Percentiles rank a stretch among this genome's conserved stretches.
Conservation (phyloP, 2,329 filamentous ascomycete genomes). For the Aureobasidium uvarum region DNA sequence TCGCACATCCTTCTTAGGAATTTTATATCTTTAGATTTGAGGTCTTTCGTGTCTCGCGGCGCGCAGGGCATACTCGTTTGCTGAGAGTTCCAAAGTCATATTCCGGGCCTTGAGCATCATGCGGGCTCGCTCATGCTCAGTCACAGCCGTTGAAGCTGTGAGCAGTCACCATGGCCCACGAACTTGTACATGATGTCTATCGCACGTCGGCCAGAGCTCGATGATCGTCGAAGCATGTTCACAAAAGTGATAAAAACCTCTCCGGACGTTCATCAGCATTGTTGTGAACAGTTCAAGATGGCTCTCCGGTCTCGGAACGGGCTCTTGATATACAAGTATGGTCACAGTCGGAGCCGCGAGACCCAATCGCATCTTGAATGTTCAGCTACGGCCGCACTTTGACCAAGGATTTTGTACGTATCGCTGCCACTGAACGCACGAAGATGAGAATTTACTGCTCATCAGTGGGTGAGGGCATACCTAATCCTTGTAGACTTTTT, state of each 20-base stretch:
- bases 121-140: background rate
- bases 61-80: background rate
- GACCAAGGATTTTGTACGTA: background rate
- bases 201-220: background rate
- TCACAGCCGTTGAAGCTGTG: background rate
- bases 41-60: too few species aligned
- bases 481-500: background rate
- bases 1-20: slow-evolving; percentile 35
- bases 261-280: background rate
- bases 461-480: background rate
- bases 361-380: background rate
- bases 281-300: background rate
- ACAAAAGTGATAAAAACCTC: background rate
- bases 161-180: background rate
- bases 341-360: background rate
- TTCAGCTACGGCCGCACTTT: background rate
- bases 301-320: too few species aligned
- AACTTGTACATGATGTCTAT: background rate
- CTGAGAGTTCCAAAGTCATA: background rate
- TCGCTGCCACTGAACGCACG: background rate
- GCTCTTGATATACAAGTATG: background rate
- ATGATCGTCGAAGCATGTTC: background rate
- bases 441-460: background rate
- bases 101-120: background rate
- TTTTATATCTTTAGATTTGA: background rate